phyloP scores from a whole-genome alignment of 2,329 filamentous ascomycete species.

The Podosphaera leucotricha region DNA sequence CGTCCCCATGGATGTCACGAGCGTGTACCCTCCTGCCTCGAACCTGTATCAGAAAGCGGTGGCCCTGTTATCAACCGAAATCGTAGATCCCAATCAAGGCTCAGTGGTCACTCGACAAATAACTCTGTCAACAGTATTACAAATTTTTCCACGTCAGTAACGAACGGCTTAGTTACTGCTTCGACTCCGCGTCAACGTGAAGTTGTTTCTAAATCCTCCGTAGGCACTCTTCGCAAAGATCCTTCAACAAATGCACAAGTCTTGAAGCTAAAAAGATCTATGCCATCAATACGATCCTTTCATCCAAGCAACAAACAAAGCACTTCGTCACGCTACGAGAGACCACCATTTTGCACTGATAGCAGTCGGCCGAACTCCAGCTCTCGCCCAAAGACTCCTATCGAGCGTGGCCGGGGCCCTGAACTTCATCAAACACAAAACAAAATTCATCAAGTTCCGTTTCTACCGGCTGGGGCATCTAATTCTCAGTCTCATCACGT shows the following conservation, averaged over 20 bases:
- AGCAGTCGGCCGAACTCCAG: constrained; percentile 24
- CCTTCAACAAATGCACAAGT: constrained; percentile 43
- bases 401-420: constrained; percentile 27
- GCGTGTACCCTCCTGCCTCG: constrained; percentile 52
- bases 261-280: constrained; percentile 38
- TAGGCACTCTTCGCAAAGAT: constrained; percentile 29
- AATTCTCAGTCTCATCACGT: constrained; percentile 58
- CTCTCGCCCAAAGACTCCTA: constrained; percentile 45
- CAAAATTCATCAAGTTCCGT: constrained; percentile 43
- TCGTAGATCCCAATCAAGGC: constrained; percentile 40
- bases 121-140: constrained; percentile 42
- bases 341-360: constrained; percentile 36
- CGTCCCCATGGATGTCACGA: constrained; percentile 47
- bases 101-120: constrained; percentile 44
- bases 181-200: constrained; percentile 38
- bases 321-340: constrained; percentile 24
- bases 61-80: constrained; percentile 38
- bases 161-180: constrained; percentile 27
- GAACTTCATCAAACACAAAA: constrained; percentile 28
- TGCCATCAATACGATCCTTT: constrained; percentile 31
- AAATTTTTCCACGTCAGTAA: constrained; percentile 34
- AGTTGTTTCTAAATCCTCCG: constrained; percentile 29
- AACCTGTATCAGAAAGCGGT: constrained; percentile 78
- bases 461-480: constrained; percentile 54
- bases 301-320: constrained; percentile 28